Conservation (phyloP, 192 early-diverging fungal species). For the Backusella luteola region DNA sequence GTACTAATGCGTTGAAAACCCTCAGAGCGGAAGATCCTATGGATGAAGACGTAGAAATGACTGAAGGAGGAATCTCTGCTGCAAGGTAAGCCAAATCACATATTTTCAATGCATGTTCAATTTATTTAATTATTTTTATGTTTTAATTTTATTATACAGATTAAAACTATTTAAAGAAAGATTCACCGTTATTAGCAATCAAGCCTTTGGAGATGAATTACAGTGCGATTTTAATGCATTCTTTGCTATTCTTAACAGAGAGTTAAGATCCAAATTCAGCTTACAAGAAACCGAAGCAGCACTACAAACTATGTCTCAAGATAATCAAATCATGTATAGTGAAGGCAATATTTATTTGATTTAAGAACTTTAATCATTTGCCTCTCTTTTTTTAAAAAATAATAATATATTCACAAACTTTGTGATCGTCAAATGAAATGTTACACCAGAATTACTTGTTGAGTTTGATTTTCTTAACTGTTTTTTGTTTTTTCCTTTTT, state of each 20-base stretch:
- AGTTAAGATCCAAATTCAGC: slow-evolving; percentile 46
- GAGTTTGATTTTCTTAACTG: background rate
- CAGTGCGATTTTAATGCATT: slow-evolving; percentile 54
- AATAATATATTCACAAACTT: background rate
- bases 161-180: slow-evolving; percentile 50
- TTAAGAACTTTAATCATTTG: slow-evolving; percentile 33
- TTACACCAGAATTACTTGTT: background rate
- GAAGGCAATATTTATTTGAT: slow-evolving; percentile 66
- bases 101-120: background rate
- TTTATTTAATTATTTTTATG: background rate
- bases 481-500: background rate
- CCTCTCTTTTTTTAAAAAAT: background rate
- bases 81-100: slow-evolving; percentile 13
- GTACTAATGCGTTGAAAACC: background rate
- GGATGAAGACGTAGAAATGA: slow-evolving; percentile 33
- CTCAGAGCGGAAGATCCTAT: background rate
- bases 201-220: slow-evolving; percentile 52
- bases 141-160: slow-evolving; percentile 3
- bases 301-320: slow-evolving; percentile 56
- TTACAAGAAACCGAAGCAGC: slow-evolving; percentile 57
- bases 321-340: slow-evolving; percentile 74
- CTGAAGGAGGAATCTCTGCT: background rate
- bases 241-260: slow-evolving; percentile 54
- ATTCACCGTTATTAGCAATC: slow-evolving; percentile 41
- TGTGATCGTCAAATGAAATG: background rate